These are phyloP conservation scores for Candida gigantensis DNA, from an alignment of 1,139 yeast species.

Conservation along the genomic window DNA sequence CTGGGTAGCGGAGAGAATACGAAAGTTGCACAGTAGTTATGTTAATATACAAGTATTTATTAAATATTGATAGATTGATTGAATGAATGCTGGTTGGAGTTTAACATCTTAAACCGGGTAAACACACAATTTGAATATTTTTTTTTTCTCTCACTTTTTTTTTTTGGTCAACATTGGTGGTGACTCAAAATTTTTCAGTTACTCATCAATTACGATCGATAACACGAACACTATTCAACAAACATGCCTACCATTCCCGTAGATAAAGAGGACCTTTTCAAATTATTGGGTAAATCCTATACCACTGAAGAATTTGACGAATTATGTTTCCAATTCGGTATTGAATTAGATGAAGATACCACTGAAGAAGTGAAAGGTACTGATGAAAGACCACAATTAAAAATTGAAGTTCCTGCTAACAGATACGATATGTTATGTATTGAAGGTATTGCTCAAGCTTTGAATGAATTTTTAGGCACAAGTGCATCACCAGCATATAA, in stretches of 20 bases:
- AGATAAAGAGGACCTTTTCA: slow-evolving; percentile 88
- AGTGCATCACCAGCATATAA: slow-evolving; percentile 64
- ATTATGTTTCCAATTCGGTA: slow-evolving; percentile 95
- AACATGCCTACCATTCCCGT: slow-evolving; percentile 95
- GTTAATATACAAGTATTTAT: too few species aligned
- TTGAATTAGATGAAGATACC: slow-evolving; percentile 95
- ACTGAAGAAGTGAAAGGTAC: slow-evolving; percentile 69
- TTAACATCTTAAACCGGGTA: not conserved
- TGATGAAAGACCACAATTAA: slow-evolving; percentile 91
- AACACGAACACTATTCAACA: not conserved
- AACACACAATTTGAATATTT: not conserved
- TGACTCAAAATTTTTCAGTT: slow-evolving; percentile 18
- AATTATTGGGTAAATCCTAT: slow-evolving; percentile 75
- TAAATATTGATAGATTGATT: too few species aligned
- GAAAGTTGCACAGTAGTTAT: too few species aligned
- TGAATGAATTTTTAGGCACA: slow-evolving; percentile 85
- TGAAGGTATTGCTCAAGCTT: slow-evolving; percentile 95
- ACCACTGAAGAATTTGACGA: slow-evolving; percentile 94
- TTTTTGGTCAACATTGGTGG: not conserved
- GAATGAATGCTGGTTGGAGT: too few species aligned
- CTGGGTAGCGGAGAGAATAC: too few species aligned
- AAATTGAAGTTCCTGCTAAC: slow-evolving; percentile 97
- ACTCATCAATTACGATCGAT: not conserved
- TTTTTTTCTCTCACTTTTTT: not conserved
- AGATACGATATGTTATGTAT: slow-evolving; percentile 97